Evolutionary conservation across 208 protist genomes (phyloP).

Genomic region (Leishmania braziliensis): DNA sequence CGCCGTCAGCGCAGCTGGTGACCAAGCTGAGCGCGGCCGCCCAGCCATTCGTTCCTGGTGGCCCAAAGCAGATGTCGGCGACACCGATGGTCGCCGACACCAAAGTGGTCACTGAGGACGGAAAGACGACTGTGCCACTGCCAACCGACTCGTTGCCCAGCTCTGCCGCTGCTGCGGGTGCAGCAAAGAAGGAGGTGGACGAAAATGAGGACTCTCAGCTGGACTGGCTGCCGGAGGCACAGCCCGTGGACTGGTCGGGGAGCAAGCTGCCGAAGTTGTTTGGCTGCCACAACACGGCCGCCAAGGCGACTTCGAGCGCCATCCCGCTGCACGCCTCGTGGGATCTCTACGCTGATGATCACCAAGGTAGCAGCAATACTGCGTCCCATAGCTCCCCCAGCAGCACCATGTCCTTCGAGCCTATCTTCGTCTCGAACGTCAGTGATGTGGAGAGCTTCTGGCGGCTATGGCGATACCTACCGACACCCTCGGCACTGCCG

Average conservation of each 20-base stretch:
- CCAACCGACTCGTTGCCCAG: background rate
- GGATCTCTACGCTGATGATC: conserved; percentile 84
- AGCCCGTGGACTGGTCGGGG: conserved; percentile 42
- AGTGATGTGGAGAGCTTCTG: conserved; percentile 80
- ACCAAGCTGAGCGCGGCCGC: conserved; percentile 65
- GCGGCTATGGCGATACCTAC: conserved; percentile 78
- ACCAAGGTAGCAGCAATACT: conserved; percentile 39
- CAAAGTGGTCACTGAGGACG: background rate
- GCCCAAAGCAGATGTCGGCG: conserved; percentile 10
- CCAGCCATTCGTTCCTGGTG: conserved; percentile 61
- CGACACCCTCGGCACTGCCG: conserved; percentile 60
- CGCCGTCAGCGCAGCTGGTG: conserved; percentile 20
- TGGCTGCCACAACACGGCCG: conserved; percentile 62
- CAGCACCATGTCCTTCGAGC: conserved; percentile 49
- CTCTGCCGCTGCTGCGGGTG: conserved; percentile 8
- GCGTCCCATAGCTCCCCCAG: conserved; percentile 18
- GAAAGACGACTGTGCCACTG: background rate
- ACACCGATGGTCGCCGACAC: conserved; percentile 15
- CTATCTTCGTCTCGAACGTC: conserved; percentile 72
- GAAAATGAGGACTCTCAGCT: conserved; percentile 33
- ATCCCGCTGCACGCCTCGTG: conserved; percentile 71
- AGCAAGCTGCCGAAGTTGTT: conserved; percentile 63
- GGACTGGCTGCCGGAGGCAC: conserved; percentile 42
- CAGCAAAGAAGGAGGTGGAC: conserved; percentile 22
- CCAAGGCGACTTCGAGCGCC: conserved; percentile 47